A percentile compares a stretch with the other conserved stretches of the same genome.
phyloP scores from a whole-genome alignment of 768 basidiomycete species.

The Dentipellis sp. region DNA sequence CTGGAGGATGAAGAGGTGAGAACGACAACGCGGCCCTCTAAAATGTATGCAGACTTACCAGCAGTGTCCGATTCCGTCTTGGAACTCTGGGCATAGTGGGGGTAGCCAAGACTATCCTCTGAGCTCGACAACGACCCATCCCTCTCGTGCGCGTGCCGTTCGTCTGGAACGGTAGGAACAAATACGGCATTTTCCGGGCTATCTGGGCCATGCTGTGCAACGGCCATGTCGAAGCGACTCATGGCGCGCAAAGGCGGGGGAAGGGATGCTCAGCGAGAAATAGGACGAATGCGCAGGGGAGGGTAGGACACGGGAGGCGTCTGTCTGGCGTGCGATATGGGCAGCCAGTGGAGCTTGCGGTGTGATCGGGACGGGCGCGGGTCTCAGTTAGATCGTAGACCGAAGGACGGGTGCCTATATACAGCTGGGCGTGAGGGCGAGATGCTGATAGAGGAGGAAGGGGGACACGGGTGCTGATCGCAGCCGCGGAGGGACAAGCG shows the following conservation, averaged over 20 bases:
- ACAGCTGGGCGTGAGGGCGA: constrained; percentile 9
- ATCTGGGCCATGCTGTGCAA: constrained; percentile 7
- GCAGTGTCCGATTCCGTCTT: constrained; percentile 7
- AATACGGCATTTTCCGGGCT: constrained; percentile 7
- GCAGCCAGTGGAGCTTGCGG: constrained; percentile 10
- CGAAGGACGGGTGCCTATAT: neutral
- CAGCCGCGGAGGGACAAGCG: constrained; percentile 1
- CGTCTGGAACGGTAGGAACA: constrained; percentile 2
- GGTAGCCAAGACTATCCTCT: constrained; percentile 8
- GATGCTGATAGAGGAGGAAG: constrained; percentile 13
- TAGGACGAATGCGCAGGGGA: constrained; percentile 6
- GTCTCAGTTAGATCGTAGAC: constrained; percentile 6
- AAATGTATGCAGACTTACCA: constrained; percentile 2
- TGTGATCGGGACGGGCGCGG: constrained; percentile 13
- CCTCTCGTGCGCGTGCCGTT: constrained; percentile 2
- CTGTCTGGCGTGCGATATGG: too few species aligned
- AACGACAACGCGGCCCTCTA: neutral
- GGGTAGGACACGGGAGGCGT: neutral
- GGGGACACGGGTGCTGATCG: constrained; percentile 13
- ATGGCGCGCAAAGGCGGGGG: constrained; percentile 3
- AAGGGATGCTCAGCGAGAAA: constrained; percentile 1
- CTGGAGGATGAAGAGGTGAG: constrained; percentile 1
- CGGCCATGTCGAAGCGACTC: constrained; percentile 11
- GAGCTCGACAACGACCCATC: constrained; percentile 9
- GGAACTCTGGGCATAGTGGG: constrained; percentile 2